Percentiles rank a stretch among this genome's conserved stretches.
Evolutionary conservation across 2,329 filamentous ascomycete species (phyloP).

Genomic region (Pochonia chlamydosporia): DNA sequence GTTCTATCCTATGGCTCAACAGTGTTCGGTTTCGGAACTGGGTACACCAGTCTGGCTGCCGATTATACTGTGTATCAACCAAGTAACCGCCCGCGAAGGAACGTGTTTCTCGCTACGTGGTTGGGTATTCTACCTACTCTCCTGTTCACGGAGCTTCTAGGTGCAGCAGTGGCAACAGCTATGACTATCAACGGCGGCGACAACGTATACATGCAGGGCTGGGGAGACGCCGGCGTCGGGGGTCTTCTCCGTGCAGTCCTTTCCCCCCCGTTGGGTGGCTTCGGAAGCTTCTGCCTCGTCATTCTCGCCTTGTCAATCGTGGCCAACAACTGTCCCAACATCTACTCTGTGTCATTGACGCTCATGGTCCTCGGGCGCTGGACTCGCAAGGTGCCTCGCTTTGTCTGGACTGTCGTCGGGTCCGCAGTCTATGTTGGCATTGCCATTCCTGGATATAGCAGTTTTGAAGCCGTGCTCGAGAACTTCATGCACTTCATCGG

Average conservation of each 20-base stretch:
- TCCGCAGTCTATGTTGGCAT: slow-evolving; percentile 62
- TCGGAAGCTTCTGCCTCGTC: slow-evolving; percentile 67
- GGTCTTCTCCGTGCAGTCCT: slow-evolving; percentile 62
- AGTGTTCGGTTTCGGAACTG: slow-evolving; percentile 66
- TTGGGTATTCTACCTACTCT: slow-evolving; percentile 62
- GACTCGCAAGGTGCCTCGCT: slow-evolving; percentile 58
- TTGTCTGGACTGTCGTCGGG: slow-evolving; percentile 58
- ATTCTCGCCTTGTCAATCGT: slow-evolving; percentile 62
- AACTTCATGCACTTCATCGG: slow-evolving; percentile 66
- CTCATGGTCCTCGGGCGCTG: slow-evolving; percentile 57
- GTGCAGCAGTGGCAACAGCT: slow-evolving; percentile 47
- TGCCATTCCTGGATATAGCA: slow-evolving; percentile 61
- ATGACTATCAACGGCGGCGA: slow-evolving; percentile 35
- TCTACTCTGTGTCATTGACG: slow-evolving; percentile 64
- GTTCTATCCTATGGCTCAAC: slow-evolving; percentile 67
- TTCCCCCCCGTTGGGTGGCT: slow-evolving; percentile 51
- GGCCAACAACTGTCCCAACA: slow-evolving; percentile 66
- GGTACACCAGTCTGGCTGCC: slow-evolving; percentile 47
- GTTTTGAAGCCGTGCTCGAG: slow-evolving; percentile 59
- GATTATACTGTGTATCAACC: slow-evolving; percentile 76
- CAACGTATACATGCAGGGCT: slow-evolving; percentile 1
- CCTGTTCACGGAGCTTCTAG: slow-evolving; percentile 64
- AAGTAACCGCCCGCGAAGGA: slow-evolving; percentile 44
- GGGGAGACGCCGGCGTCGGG: slow-evolving; percentile 41
- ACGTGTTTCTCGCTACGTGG: slow-evolving; percentile 63